Percentiles rank a stretch among this genome's conserved stretches.
These are phyloP conservation scores for Tolypocladium endophyticum DNA, from an alignment of 2,329 filamentous ascomycete genomes.

Conservation along the genomic window DNA sequence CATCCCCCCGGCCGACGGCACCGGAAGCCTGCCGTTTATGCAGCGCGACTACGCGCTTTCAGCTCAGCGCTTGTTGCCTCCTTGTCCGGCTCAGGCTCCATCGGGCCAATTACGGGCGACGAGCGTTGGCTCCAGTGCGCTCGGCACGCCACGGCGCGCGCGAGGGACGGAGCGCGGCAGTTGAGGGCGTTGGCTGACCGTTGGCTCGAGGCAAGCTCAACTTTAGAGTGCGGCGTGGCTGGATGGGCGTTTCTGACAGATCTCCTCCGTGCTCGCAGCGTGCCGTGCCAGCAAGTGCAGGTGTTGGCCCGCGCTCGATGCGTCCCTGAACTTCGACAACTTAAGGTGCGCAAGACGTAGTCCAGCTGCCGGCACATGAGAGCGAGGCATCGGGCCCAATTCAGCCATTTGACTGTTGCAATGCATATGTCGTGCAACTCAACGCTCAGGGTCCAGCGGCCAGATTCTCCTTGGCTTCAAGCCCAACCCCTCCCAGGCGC, in stretches of 20 bases:
- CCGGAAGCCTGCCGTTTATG: background rate
- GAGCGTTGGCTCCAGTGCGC: background rate
- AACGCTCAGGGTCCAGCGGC: background rate
- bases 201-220: background rate
- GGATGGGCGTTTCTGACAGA: background rate
- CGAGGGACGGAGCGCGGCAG: background rate
- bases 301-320: background rate
- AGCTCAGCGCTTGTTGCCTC: background rate
- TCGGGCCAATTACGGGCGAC: background rate
- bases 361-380: background rate
- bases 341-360: background rate
- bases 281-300: background rate
- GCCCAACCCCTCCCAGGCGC: background rate
- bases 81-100: background rate
- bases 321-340: background rate
- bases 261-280: too few species aligned
- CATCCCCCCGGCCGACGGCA: background rate
- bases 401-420: background rate
- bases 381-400: background rate
- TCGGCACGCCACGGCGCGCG: background rate
- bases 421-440: background rate
- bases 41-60: background rate
- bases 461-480: background rate
- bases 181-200: background rate
- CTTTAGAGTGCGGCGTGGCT: background rate